Conservation (phyloP, 2,329 filamentous ascomycete species). For the Phoma herbarum region DNA sequence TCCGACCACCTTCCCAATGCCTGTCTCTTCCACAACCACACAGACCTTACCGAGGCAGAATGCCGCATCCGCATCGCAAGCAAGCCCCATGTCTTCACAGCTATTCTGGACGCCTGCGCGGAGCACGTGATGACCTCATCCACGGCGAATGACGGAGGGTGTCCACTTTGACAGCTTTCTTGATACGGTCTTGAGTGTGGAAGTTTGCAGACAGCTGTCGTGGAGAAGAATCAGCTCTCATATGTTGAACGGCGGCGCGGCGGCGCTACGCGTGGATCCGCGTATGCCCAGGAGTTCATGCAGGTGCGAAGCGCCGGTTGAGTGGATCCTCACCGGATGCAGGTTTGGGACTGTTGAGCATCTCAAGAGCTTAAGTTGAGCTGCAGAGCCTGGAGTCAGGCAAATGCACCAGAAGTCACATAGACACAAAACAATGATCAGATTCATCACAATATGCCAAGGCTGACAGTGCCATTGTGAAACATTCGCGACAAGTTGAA, state of each 20-base stretch:
- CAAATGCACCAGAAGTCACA: not conserved
- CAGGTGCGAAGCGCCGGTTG: constrained; percentile 9
- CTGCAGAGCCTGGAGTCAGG: not conserved
- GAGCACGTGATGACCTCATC: not conserved
- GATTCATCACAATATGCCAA: constrained; percentile 1
- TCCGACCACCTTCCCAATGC: not conserved
- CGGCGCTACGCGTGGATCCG: constrained; percentile 15
- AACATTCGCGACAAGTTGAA: constrained; percentile 18
- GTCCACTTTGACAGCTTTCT: not conserved
- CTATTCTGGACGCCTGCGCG: not conserved
- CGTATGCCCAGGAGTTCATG: constrained; percentile 15
- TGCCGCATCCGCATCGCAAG: not conserved
- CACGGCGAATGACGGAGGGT: not conserved
- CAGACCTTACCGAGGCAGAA: not conserved
- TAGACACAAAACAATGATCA: not conserved
- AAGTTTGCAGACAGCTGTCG: not conserved
- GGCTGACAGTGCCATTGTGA: constrained; percentile 19
- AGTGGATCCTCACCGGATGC: constrained; percentile 26
- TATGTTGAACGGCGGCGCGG: not conserved
- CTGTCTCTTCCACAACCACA: not conserved
- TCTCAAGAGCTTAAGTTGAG: not conserved
- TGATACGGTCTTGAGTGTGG: not conserved
- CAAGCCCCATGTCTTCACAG: not conserved
- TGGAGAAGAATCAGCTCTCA: not conserved
- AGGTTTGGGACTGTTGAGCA: not conserved